Evolutionary conservation across 2,329 filamentous ascomycete species (phyloP), one percentile per base, ranked within the genome.

Genomic region (Colletotrichum chrysophilum): DNA sequence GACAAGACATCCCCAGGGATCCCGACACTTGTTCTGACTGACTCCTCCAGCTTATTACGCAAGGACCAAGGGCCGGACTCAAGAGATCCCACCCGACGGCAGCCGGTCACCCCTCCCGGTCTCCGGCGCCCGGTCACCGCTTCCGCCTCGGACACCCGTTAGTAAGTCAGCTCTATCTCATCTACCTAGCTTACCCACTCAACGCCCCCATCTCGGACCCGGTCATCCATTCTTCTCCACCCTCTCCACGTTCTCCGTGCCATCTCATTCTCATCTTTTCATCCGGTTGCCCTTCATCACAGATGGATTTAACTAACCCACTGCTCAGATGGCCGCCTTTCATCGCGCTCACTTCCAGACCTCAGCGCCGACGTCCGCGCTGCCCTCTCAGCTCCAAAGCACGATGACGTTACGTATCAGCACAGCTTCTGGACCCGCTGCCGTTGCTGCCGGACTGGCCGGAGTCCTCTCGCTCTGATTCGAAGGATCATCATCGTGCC

Each of bases 41-140:
- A 16, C 18, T 18, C n/a, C 28, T 52, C 43, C 62, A 75, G 74
- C 74, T 5, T 75, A 75, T n/a, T 75, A 75, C 28, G 74, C 74
- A 32, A 73, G 74, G 52, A 75, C 74, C 32, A 75, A 75, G 69
- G 74, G 74, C 58, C 70, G 74, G 64, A 75, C 74, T 34, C 74
- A 75, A 60, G 74, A 75, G 52, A 75, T 75, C 64, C 74, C 74
- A 7, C 70, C 74, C n/a, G 70, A 75, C 69, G 73, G 73, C 64
- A 68, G 61, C 64, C 70, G 73, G 30, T 72, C 69, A 28, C 73
- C 73, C 21, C 58, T 74, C 52, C 48, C 60, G 43, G 66, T 32
- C n/a, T 52, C 71, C 70, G 73, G 73, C 58, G 65, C 73, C 64
- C 73, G 73, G 34, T 75, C 74, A 52, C 74, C 70, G 43, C 64